phyloP scores from a whole-genome alignment of 75 land plant genomes.

The Sequoia sempervirens region DNA sequence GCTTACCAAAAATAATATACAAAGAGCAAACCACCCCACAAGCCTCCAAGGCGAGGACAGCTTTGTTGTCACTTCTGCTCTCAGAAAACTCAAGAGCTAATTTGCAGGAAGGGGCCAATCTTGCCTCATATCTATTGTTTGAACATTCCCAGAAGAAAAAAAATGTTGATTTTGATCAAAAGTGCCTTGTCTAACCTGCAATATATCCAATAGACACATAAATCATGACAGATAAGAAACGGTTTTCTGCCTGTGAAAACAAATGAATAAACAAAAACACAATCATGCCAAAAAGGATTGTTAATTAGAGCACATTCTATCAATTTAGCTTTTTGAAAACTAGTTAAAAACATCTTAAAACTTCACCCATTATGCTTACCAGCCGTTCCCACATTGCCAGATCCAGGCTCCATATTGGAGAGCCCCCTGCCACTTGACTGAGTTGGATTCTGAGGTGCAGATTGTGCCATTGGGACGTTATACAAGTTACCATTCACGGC shows the following conservation, averaged over 20 bases:
- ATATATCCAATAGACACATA: conserved; percentile 2
- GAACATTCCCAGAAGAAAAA: conserved; percentile 4
- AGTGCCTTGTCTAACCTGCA: conserved; percentile 8
- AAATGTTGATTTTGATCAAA: background rate
- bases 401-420: background rate
- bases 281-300: background rate
- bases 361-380: conserved; percentile 1
- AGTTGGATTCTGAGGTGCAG: conserved; percentile 1
- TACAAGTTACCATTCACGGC: conserved; percentile 4
- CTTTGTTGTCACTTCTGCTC: conserved; percentile 7
- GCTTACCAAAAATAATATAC: conserved; percentile 11
- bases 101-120: conserved; percentile 7
- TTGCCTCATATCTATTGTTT: background rate
- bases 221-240: background rate
- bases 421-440: conserved; percentile 6
- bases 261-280: background rate
- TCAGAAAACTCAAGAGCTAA: conserved; percentile 3
- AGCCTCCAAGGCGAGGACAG: conserved; percentile 10
- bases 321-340: background rate
- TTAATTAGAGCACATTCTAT: background rate
- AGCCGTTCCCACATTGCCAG: background rate
- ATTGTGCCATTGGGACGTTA: conserved; percentile 2
- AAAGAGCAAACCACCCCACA: conserved; percentile 10
- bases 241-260: background rate
- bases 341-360: background rate